Evolutionary conservation across 2,329 filamentous ascomycete genomes (phyloP), one percentile per base, ranked within the genome.

Genomic region (Ramularia endophylla): DNA sequence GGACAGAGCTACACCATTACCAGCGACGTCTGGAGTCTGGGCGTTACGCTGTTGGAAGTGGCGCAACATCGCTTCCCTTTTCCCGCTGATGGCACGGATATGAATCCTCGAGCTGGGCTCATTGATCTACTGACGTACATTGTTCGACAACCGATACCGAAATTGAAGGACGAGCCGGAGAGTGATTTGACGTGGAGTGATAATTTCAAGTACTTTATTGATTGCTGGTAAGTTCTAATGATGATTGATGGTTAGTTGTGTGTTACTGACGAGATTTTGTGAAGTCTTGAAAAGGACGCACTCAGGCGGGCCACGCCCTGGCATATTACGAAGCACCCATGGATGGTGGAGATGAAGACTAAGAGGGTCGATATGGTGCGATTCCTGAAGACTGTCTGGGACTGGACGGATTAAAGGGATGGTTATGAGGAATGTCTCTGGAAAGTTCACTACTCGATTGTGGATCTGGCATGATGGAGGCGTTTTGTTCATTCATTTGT

Each of bases 151-250:
- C 83, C 87, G 3, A 94, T 97, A 45, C 92, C 92, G 2, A 94
- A 88, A 64, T 72, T 98, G 50, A 97, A 95, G 66, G 92, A 98
- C 54, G 92, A 98, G 66, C 57, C 58, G 3, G 60, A 62, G 27
- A 86, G 85, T 53, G 82, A 83, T 44, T 94, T 98, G 53, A 83
- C 83, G 61, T 98, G 92, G 92, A 94, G 86, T 55, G 86, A 94
- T 55, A 94, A 86, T 60, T 97, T 98, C 69, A 98, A 98, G 65
- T 95, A 95, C 64, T 98, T 98, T 58, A 95, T 98, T 57, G 89
- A 95, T 69, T 95, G 89, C 78, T 97, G 92, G 90, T 97, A 78
- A 62, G 87, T 81, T 41, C 13, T 32, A 13, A 27, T 25, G 25
- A 6, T 8, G 13, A 13, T 25, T 36, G 5, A n/a, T 12, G 22